phyloP scores from a whole-genome alignment of 2,329 filamentous ascomycete species.

The Talaromyces sp. region DNA sequence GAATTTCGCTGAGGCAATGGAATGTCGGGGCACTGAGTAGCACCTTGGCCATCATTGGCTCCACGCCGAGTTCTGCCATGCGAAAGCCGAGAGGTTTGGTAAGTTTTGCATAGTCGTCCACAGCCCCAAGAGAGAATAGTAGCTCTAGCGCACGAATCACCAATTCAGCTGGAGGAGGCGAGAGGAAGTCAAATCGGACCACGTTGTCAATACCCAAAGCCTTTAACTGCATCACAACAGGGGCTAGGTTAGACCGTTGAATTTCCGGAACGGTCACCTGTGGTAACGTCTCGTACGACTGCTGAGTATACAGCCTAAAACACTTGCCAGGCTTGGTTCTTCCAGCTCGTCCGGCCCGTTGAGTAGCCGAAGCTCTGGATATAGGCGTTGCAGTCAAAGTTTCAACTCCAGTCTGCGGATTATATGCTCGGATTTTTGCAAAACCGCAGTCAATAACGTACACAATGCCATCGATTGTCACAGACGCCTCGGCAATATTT shows the following conservation, averaged over 20 bases:
- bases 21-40: slow-evolving; percentile 71
- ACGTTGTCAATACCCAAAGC: slow-evolving; percentile 94
- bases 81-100: slow-evolving; percentile 80
- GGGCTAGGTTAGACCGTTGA: slow-evolving; percentile 84
- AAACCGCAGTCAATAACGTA: slow-evolving; percentile 89
- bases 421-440: slow-evolving; percentile 82
- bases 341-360: slow-evolving; percentile 84
- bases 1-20: slow-evolving; percentile 74
- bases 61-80: slow-evolving; percentile 90
- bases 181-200: slow-evolving; percentile 82
- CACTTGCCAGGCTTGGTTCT: slow-evolving; percentile 89
- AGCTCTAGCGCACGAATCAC: slow-evolving; percentile 82
- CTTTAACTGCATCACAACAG: slow-evolving; percentile 84
- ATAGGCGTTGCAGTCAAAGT: slow-evolving; percentile 74
- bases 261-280: slow-evolving; percentile 82
- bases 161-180: slow-evolving; percentile 76
- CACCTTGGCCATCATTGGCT: slow-evolving; percentile 93
- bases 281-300: slow-evolving; percentile 59
- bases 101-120: slow-evolving; percentile 86
- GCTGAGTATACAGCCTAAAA: slow-evolving; percentile 84
- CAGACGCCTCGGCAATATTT: slow-evolving; percentile 93
- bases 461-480: slow-evolving; percentile 88
- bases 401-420: slow-evolving; percentile 80
- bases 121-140: slow-evolving; percentile 75
- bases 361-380: slow-evolving; percentile 88